Base-by-base conservation (phyloP, 2,329 filamentous ascomycete species). In the Lasiodiplodia hormozganensis region DNA sequence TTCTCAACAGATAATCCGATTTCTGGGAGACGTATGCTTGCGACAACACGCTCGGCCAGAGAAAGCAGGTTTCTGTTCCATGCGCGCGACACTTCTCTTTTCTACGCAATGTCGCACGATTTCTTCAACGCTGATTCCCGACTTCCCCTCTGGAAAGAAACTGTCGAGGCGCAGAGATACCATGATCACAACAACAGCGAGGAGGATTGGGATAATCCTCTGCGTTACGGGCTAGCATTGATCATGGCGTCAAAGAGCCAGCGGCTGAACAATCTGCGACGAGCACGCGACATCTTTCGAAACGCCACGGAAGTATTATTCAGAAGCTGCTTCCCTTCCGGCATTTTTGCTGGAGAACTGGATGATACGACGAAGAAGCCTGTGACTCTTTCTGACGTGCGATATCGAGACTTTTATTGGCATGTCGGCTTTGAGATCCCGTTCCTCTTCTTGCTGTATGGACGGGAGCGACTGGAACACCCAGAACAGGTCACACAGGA, bases 21-120 rank as follows among this genome's bases (percentile, higher is more conserved):
- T 4, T 69, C 67, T 1, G 11, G 25, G 6, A 60, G 49, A 25
- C 23, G 57, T 23, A 71, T 70, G 69, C n/a, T 71, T 23, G 67
- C 70, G 3, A 40, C 34, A 8, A 47, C 54, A 6, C 53, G 70
- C 16, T 53, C 36, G 4, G 28, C 58, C 16, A 14, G 11, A 4
- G 57, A 65, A 38, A 70, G 16, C 6, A 49, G 70, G 23, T 71
- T 70, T 52, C 4, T 69, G 5, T 47, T 71, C 18, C 70, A 65
- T 49, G 60, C 69, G 2, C 34, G 36, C n/a, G 70, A 71, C 47
- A 68, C 69, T 2, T 23, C 47, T n/a, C 40, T 71, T 3, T 67
- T 71, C 28, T 68, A 68, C 18, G 47, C 4, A 14, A 51, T 36
- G 10, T 3, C 14, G 2, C 10, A 23, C 7, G 8, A 28, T 12